Base-by-base conservation (phyloP, 164 flowering plant species). In the Paratinospora sagittata region DNA sequence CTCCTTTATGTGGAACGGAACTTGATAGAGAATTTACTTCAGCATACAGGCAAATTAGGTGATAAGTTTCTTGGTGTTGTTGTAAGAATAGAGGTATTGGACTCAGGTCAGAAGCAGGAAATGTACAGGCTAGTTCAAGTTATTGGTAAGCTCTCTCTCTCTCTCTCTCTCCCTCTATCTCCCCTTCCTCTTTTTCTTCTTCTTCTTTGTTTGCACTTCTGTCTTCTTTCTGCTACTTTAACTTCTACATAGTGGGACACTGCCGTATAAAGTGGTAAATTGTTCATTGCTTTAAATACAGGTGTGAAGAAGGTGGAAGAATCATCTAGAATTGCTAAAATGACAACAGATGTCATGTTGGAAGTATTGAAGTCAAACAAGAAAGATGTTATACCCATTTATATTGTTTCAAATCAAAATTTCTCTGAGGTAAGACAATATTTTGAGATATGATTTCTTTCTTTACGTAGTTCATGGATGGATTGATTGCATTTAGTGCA, bases 71-170 rank as follows among this genome's bases (percentile, higher is more conserved):
- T 88, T 79, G 97, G 96, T 63, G 73, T 89, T 67, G 91, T 91
- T 86, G 97, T 87, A 37, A 84, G 94, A 76, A 86, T 92, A 80
- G 86, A 96, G 75, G 92, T 92, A 67, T 84, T 90, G 72, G 93
- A 93, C 63, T 80, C 84, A 67, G 79, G 61, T 72, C 92, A 89
- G 74, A 95, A 87, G 78, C 98, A 92, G 78, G 98, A 95, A 71
- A 81, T 90, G 77, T 90, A 95, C 79, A 84, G 97, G 82, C 91
- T 95, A 65, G 98, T 95, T 60, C 97, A 91, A 86, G 91, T 95
- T 78, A 81, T 88, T 68, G 97, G 98, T 92, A 88, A 78, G 36
- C 34, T 30, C 34, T 30, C 34, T 30, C 34, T 4, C 34, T 30
- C 34, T 30, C 34, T 30, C 34, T 30, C 34, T 30, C 34, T 30